Evolutionary conservation across 2,329 filamentous ascomycete species (phyloP).

Genomic region (Arthrobotrys musiformis): DNA sequence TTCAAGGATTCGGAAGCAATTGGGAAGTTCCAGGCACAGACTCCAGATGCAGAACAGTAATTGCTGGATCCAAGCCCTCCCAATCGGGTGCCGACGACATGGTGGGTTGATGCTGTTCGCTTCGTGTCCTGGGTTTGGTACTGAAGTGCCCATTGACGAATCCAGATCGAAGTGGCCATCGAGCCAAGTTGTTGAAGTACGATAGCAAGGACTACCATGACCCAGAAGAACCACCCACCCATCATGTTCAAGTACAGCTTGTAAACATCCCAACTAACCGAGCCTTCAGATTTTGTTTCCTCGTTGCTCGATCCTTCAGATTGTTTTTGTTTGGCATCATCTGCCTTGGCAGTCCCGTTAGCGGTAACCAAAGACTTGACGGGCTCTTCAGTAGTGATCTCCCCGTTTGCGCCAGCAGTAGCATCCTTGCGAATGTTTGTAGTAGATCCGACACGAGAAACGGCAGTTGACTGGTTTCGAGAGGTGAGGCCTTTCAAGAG

Average conservation of each 20-base stretch:
- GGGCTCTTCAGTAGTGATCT: conserved; percentile 22
- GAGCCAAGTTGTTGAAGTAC: conserved; percentile 83
- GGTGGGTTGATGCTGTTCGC: conserved; percentile 26
- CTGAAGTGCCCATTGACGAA: conserved; percentile 74
- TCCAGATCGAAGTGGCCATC: conserved; percentile 92
- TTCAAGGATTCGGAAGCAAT: conserved; percentile 32
- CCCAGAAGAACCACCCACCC: conserved; percentile 98
- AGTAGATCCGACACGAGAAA: conserved; percentile 70
- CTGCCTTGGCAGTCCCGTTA: conserved; percentile 61
- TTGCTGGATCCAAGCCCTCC: conserved; percentile 40
- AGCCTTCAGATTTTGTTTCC: conserved; percentile 84
- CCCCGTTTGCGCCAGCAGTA: conserved; percentile 12
- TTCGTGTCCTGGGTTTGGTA: conserved; percentile 44
- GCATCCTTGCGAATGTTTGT: conserved; percentile 33
- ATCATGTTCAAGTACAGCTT: conserved; percentile 86
- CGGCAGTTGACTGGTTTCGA: conserved; percentile 73
- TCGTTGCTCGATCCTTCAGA: conserved; percentile 66
- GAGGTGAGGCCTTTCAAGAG: conserved; percentile 66
- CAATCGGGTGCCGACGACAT: conserved; percentile 64
- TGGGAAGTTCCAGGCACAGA: conserved; percentile 66
- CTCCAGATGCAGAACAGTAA: conserved; percentile 63
- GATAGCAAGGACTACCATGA: conserved; percentile 79
- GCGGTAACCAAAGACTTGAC: conserved; percentile 43
- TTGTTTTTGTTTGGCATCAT: conserved; percentile 66
- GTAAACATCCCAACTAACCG: conserved; percentile 88